Evolutionary conservation across 495 filamentous ascomycete genomes (phyloP).

Genomic region (Penicillium canescens): DNA sequence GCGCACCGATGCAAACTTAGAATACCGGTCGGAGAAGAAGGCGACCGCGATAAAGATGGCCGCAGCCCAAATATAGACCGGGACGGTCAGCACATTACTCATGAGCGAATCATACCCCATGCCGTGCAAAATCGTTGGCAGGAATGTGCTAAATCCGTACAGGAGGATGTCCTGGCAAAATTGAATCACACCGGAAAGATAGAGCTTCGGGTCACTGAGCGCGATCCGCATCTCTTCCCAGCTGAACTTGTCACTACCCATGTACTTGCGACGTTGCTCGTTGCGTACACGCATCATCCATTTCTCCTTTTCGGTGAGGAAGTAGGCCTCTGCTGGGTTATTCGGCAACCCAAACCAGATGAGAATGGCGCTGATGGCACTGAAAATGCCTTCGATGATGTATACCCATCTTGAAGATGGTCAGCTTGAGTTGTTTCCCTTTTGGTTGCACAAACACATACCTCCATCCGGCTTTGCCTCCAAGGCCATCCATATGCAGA

Average conservation of each 20-base stretch:
- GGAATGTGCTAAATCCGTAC: conserved; percentile 60
- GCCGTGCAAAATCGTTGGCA: conserved; percentile 55
- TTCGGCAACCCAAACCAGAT: conserved; percentile 58
- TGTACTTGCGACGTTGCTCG: conserved; percentile 40
- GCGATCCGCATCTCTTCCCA: conserved; percentile 51
- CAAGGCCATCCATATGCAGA: conserved; percentile 45
- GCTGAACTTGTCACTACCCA: conserved; percentile 51
- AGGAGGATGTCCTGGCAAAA: conserved; percentile 57
- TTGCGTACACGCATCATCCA: conserved; percentile 51
- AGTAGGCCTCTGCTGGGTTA: conserved; percentile 53
- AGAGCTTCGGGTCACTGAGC: conserved; percentile 40
- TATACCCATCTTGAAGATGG: conserved; percentile 39
- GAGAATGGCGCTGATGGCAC: conserved; percentile 47
- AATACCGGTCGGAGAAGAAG: conserved; percentile 39
- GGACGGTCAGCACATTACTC: conserved; percentile 47
- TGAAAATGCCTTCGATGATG: conserved; percentile 57
- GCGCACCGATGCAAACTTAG: conserved; percentile 35
- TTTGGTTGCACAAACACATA: conserved; percentile 17
- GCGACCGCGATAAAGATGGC: conserved; percentile 45
- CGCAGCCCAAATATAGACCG: conserved; percentile 42
- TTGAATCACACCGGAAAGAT: conserved; percentile 45
- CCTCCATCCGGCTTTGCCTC: conserved; percentile 44
- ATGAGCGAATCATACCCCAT: conserved; percentile 52
- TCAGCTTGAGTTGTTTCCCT: conserved; percentile 1
- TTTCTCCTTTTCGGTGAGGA: conserved; percentile 50